Evolutionary conservation across 2,329 filamentous ascomycete species (phyloP).

Genomic region (Arthrobotrys sphaeroides): DNA sequence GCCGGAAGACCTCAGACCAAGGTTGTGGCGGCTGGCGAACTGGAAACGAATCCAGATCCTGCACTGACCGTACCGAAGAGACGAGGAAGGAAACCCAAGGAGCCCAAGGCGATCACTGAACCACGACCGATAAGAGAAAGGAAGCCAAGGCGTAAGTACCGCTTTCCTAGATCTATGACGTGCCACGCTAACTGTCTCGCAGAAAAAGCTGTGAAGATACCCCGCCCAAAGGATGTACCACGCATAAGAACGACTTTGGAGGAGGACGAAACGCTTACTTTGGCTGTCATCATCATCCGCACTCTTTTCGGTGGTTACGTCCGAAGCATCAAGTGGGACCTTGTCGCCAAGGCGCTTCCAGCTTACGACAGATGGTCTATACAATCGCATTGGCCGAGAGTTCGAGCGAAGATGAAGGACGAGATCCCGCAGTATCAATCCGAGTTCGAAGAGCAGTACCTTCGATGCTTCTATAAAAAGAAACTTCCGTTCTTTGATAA

Average conservation of each 20-base stretch:
- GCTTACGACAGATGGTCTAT: constrained; percentile 43
- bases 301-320: constrained; percentile 50
- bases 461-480: constrained; percentile 41
- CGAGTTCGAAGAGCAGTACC: constrained; percentile 50
- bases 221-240: constrained; percentile 49
- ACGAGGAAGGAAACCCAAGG: constrained; percentile 24
- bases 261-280: constrained; percentile 50
- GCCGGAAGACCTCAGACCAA: neutral
- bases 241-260: constrained; percentile 47
- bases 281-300: constrained; percentile 50
- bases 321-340: constrained; percentile 50
- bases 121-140: neutral
- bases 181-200: neutral
- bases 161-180: neutral
- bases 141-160: constrained; percentile 28
- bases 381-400: constrained; percentile 44
- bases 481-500: constrained; percentile 48
- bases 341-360: constrained; percentile 42
- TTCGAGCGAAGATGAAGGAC: constrained; percentile 48
- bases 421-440: constrained; percentile 50
- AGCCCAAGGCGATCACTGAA: neutral
- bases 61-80: constrained; percentile 19
- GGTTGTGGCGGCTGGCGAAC: constrained; percentile 30
- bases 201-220: constrained; percentile 18
- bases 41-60: constrained; percentile 31